Conservation (phyloP, 495 filamentous ascomycete species). For the Glonium stellatum region DNA sequence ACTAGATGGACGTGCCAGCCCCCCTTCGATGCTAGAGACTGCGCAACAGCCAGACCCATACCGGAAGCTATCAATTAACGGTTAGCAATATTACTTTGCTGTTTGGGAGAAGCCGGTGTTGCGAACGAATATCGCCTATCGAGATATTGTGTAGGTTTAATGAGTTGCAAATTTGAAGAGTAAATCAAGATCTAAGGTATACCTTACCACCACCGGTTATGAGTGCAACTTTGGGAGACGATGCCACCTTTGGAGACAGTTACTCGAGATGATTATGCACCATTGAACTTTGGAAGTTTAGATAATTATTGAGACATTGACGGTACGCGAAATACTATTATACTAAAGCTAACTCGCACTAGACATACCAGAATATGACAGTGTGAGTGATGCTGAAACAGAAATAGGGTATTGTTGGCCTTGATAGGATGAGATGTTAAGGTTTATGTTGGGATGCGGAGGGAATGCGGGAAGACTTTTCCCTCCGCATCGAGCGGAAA, state of each 20-base stretch:
- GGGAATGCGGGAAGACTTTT: constrained; percentile 5
- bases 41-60: constrained; percentile 34
- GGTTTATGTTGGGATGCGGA: not conserved
- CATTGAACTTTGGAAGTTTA: not conserved
- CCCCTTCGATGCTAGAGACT: constrained; percentile 16
- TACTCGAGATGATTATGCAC: not conserved
- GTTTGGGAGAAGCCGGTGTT: not conserved
- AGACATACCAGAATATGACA: not conserved
- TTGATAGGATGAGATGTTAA: not conserved
- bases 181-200: no score
- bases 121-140: not conserved
- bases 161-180: no score
- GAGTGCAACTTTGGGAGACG: constrained; percentile 21
- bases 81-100: not conserved
- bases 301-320: not conserved
- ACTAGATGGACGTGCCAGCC: constrained; percentile 30
- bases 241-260: not conserved
- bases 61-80: constrained; percentile 22
- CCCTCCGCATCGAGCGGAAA: constrained; percentile 15
- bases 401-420: not conserved
- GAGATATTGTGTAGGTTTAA: not conserved
- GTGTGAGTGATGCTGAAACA: not conserved
- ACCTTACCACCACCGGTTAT: constrained; percentile 26
- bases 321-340: not conserved
- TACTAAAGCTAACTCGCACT: not conserved